A percentile compares a stretch with the other conserved stretches of the same genome.
Conservation (phyloP, 2,329 filamentous ascomycete species). For the Phaeosphaeriaceae sp. region DNA sequence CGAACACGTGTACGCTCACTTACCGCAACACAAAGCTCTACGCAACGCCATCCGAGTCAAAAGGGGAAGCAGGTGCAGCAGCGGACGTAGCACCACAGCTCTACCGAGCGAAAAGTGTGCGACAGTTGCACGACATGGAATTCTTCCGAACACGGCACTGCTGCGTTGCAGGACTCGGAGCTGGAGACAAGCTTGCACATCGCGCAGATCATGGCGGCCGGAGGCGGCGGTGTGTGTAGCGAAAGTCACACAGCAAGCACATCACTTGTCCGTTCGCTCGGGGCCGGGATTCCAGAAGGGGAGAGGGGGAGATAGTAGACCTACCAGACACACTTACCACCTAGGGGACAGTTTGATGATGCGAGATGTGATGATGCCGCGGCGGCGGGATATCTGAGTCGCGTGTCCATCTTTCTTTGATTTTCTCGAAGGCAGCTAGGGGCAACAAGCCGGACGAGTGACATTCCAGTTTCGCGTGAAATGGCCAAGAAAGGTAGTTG, state of each 20-base stretch:
- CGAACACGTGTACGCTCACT: slow-evolving; percentile 11
- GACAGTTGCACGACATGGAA: not conserved
- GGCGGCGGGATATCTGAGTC: not conserved
- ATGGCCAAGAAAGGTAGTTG: not conserved
- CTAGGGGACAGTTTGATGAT: not conserved
- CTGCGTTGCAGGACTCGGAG: not conserved
- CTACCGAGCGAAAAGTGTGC: not conserved
- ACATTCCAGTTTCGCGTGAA: not conserved
- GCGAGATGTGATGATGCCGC: not conserved
- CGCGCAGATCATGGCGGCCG: not conserved
- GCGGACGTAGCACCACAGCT: not conserved
- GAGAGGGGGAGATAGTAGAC: too few species aligned
- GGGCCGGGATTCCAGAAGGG: too few species aligned
- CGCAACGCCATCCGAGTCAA: slow-evolving; percentile 4
- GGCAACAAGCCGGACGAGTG: not conserved
- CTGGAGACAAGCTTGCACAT: not conserved
- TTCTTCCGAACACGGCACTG: slow-evolving; percentile 1
- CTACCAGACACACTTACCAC: too few species aligned
- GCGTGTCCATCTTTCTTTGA: not conserved
- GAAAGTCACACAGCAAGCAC: not conserved
- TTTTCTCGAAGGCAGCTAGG: not conserved
- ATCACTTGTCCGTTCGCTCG: not conserved
- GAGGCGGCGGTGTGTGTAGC: not conserved
- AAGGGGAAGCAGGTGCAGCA: not conserved
- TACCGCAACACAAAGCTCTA: not conserved